Percentiles rank a stretch among this genome's conserved stretches.
Evolutionary conservation across 345 rosid genomes (phyloP).

Genomic region (Isatis tinctoria): DNA sequence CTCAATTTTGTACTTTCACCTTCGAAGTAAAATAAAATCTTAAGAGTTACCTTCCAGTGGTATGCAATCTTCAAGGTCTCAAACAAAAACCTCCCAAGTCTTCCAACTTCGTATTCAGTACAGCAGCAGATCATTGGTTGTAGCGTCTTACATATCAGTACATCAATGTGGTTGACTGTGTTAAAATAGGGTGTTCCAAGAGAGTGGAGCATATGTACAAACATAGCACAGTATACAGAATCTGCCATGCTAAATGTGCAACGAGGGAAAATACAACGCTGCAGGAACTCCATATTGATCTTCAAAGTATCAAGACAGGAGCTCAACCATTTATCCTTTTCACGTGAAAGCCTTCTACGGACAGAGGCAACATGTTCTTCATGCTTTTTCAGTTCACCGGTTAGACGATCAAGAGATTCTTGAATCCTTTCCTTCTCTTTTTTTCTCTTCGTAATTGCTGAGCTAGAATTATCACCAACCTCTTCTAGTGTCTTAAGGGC

Average conservation of each 20-base stretch:
- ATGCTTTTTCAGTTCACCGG: constrained; percentile 75
- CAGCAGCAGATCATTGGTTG: constrained; percentile 99
- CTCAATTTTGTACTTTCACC: neutral
- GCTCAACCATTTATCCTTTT: constrained; percentile 96
- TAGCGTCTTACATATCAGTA: constrained; percentile 87
- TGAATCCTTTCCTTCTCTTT: constrained; percentile 99
- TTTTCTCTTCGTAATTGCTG: constrained; percentile 92
- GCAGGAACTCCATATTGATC: constrained; percentile 99
- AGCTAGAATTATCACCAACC: constrained; percentile 89
- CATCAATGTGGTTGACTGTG: constrained; percentile 99
- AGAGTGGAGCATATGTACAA: constrained; percentile 94
- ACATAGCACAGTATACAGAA: constrained; percentile 98
- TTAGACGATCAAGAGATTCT: constrained; percentile 92
- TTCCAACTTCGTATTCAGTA: constrained; percentile 97
- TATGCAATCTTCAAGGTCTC: constrained; percentile 97
- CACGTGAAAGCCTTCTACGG: constrained; percentile 77
- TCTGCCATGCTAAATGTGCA: constrained; percentile 99
- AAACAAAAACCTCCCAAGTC: constrained; percentile 88
- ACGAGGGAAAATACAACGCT: constrained; percentile 97
- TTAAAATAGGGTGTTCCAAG: constrained; percentile 98
- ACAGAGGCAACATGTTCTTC: constrained; percentile 97
- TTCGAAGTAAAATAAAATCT: neutral
- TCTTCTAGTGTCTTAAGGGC: constrained; percentile 96
- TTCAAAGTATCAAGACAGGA: constrained; percentile 97
- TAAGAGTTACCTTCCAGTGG: constrained; percentile 77